These are phyloP conservation scores for Sporothrix protearum DNA, from an alignment of 2,329 filamentous ascomycete genomes.

Conservation along the genomic window DNA sequence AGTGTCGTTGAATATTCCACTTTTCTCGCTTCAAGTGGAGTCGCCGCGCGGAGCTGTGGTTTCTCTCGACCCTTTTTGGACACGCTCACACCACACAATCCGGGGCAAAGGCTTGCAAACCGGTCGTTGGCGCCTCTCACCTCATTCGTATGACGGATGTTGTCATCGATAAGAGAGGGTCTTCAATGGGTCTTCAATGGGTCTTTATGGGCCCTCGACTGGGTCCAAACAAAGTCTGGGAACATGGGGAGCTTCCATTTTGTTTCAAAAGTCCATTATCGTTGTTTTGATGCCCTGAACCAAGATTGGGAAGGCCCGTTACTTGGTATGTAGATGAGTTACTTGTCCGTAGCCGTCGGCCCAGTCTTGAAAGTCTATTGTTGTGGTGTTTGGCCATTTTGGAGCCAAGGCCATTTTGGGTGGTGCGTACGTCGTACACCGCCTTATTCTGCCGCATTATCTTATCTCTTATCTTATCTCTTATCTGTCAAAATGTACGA, in stretches of 20 bases:
- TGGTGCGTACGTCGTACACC: not conserved
- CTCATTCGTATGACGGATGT: constrained; percentile 6
- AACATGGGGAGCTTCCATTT: not conserved
- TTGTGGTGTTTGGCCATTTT: not conserved
- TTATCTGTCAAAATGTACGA: not conserved
- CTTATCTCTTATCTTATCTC: constrained; percentile 19
- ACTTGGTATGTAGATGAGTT: not conserved
- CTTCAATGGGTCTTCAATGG: not conserved
- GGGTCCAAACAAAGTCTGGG: not conserved
- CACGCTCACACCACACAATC: not conserved
- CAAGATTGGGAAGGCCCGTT: too few species aligned
- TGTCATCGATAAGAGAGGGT: constrained; percentile 3
- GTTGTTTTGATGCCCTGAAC: not conserved
- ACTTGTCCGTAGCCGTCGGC: not conserved
- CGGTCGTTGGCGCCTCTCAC: constrained; percentile 4
- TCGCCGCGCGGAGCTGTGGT: not conserved
- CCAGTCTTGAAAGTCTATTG: not conserved
- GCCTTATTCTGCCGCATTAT: constrained; percentile 6
- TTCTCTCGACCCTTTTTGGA: not conserved
- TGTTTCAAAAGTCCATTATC: too few species aligned
- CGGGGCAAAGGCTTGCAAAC: not conserved
- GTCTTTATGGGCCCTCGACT: not conserved
- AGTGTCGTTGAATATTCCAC: not conserved
- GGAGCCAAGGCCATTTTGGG: not conserved
- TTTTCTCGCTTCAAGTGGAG: not conserved